phyloP scores from a whole-genome alignment of 2,329 filamentous ascomycete species.

The Epichloe glyceriae region DNA sequence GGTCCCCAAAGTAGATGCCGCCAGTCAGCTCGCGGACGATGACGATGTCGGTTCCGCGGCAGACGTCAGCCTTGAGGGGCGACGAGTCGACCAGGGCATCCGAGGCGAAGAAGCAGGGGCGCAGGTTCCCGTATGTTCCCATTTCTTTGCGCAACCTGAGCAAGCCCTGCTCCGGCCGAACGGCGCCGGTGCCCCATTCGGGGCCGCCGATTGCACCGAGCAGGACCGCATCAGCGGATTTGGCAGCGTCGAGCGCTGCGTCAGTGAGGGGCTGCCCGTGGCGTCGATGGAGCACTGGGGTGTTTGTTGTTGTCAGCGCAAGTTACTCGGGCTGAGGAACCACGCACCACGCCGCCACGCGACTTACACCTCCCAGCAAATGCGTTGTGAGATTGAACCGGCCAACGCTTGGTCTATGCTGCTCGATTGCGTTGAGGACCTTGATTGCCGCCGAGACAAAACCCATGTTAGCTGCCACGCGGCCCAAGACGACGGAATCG shows the following conservation, averaged over 20 bases:
- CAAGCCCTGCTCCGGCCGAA: conserved; percentile 87
- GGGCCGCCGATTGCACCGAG: conserved; percentile 93
- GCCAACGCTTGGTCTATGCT: conserved; percentile 49
- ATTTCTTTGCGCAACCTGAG: conserved; percentile 87
- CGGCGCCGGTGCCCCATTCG: conserved; percentile 80
- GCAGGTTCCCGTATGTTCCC: conserved; percentile 85
- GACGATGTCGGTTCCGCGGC: conserved; percentile 79
- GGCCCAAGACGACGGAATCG: neutral
- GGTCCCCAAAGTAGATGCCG: conserved; percentile 90
- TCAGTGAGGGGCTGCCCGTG: conserved; percentile 69
- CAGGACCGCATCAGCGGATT: conserved; percentile 77
- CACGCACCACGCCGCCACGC: neutral
- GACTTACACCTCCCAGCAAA: conserved; percentile 72
- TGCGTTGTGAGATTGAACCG: conserved; percentile 84
- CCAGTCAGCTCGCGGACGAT: conserved; percentile 86
- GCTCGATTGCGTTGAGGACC: conserved; percentile 68
- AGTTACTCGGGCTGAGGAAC: neutral
- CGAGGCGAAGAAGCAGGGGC: conserved; percentile 90
- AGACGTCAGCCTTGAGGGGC: conserved; percentile 75
- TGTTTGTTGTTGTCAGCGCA: neutral
- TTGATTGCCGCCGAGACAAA: conserved; percentile 22
- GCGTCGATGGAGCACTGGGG: conserved; percentile 75
- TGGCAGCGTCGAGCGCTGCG: conserved; percentile 68
- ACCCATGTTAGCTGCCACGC: neutral
- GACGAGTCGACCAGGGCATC: conserved; percentile 73